These are phyloP conservation scores for Globisporangium iwayamae DNA, from an alignment of 352 stramenopile species.

Conservation along the genomic window DNA sequence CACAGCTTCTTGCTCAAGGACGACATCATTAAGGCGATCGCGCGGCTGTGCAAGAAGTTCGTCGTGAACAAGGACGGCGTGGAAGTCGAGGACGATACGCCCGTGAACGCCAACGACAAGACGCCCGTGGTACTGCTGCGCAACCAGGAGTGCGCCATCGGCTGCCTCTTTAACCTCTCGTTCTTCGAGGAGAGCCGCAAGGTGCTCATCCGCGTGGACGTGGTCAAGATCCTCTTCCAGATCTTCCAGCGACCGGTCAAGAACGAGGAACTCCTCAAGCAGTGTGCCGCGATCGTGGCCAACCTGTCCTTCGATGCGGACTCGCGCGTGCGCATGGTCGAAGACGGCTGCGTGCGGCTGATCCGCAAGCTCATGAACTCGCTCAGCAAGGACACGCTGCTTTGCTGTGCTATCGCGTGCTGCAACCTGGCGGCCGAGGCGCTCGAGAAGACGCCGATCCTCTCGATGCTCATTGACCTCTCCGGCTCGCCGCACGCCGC, in stretches of 20 bases:
- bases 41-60: constrained; percentile 58
- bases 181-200: constrained; percentile 66
- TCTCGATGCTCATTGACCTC: constrained; percentile 80
- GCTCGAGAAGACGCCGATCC: constrained; percentile 60
- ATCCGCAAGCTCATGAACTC: constrained; percentile 67
- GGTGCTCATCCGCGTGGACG: constrained; percentile 52
- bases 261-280: constrained; percentile 62
- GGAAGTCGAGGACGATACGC: constrained; percentile 57
- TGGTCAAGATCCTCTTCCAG: constrained; percentile 55
- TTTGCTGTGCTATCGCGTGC: constrained; percentile 68
- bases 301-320: constrained; percentile 78
- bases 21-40: constrained; percentile 66
- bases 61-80: constrained; percentile 36
- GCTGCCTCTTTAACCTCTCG: constrained; percentile 79
- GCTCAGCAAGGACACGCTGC: constrained; percentile 54
- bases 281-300: constrained; percentile 57
- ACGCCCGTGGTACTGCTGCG: constrained; percentile 39
- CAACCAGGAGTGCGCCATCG: constrained; percentile 68
- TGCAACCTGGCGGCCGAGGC: constrained; percentile 73
- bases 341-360: constrained; percentile 58
- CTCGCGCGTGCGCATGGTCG: constrained; percentile 50
- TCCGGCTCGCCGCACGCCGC: constrained; percentile 54
- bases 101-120: constrained; percentile 33
- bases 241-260: constrained; percentile 68
- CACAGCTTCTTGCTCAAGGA: constrained; percentile 66